Evolutionary conservation across 2,329 filamentous ascomycete genomes (phyloP), one percentile per base, ranked within the genome.

Genomic region (Cordyceps tenuipes): DNA sequence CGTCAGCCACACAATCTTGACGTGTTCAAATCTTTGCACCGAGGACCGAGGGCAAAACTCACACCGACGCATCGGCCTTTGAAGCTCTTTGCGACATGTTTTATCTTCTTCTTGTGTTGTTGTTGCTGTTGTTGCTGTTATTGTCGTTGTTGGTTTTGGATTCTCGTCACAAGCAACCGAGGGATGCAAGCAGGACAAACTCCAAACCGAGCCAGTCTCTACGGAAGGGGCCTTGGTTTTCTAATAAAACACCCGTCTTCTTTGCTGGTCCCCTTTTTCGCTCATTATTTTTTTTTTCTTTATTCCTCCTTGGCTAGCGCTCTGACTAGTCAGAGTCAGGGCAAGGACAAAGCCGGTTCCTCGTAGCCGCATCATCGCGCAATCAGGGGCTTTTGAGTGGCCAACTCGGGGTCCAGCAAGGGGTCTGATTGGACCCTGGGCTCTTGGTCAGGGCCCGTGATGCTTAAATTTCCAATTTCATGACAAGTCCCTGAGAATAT

Each of bases 21-120:
- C 34, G 34, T 36, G 34, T 36, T 36, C 34, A 36, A 12, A 12
- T 3, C 12, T 10, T 36, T 36, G 29, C 23, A 23, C 34, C 13
- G 5, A 10, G 12, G 34, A n/a, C n/a, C n/a, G n/a, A n/a, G 9
- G 7, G 7, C 4, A 17, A 2, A 52, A 60, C 58, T 55, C 58
- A 60, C 58, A 19, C 58, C 44, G 50, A 34, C 21, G 57, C 21
- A 19, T 46, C n/a, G 44, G 51, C 31, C 34, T 60, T 60, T 51
- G 50, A 21, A n/a, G 21, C 15, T 49, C 58, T 36, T 48, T 55
- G 58, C 31, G 58, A 47, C 58, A 60, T 60, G 2, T 36, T 41
- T 43, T n/a, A n/a, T 13, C 2, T 19, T n/a, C 6, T 29, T 29
- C 26, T n/a, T n/a, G n/a, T n/a, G n/a, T n/a, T n/a, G n/a, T n/a